Percentiles rank a stretch among this genome's conserved stretches.
Evolutionary conservation across 495 filamentous ascomycete genomes (phyloP).

Genomic region (Tricharina praecox): DNA sequence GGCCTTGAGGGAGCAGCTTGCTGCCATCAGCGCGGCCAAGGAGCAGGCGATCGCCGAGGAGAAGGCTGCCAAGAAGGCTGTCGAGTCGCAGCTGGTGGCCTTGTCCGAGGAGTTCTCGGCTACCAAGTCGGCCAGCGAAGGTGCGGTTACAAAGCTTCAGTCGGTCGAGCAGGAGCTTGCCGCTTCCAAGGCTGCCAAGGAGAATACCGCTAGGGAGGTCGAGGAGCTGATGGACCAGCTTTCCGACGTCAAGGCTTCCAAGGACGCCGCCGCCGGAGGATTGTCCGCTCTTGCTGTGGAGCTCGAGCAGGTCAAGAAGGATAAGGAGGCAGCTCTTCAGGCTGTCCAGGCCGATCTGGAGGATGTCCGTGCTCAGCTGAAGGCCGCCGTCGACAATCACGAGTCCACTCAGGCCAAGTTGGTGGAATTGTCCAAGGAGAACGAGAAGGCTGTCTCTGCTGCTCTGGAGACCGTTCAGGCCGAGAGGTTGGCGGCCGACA

Average conservation of each 20-base stretch:
- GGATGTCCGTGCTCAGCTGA: neutral
- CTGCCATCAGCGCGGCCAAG: slow-evolving; percentile 17
- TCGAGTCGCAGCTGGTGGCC: slow-evolving; percentile 27
- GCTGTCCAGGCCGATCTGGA: neutral
- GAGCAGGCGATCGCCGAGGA: slow-evolving; percentile 13
- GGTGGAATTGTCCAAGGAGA: slow-evolving; percentile 11
- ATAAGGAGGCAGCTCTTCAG: slow-evolving; percentile 18
- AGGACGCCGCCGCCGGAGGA: slow-evolving; percentile 7
- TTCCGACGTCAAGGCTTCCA: slow-evolving; percentile 6
- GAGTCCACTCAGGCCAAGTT: slow-evolving; percentile 8
- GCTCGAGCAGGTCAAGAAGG: slow-evolving; percentile 9
- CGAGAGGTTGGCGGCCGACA: neutral
- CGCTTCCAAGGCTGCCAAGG: slow-evolving; percentile 2
- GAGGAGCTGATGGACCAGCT: slow-evolving; percentile 12
- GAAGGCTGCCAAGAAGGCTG: slow-evolving; percentile 29
- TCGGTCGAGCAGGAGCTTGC: neutral
- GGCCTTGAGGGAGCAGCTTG: slow-evolving; percentile 31
- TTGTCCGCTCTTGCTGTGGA: slow-evolving; percentile 9
- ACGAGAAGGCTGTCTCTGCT: slow-evolving; percentile 11
- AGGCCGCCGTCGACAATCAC: slow-evolving; percentile 3
- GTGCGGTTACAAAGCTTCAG: neutral
- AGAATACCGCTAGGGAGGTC: slow-evolving; percentile 7
- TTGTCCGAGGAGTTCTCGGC: neutral
- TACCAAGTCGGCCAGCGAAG: slow-evolving; percentile 1
- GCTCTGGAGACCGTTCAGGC: slow-evolving; percentile 6